Conservation (phyloP, 2,329 filamentous ascomycete genomes). For the Aspergillus sp. region DNA sequence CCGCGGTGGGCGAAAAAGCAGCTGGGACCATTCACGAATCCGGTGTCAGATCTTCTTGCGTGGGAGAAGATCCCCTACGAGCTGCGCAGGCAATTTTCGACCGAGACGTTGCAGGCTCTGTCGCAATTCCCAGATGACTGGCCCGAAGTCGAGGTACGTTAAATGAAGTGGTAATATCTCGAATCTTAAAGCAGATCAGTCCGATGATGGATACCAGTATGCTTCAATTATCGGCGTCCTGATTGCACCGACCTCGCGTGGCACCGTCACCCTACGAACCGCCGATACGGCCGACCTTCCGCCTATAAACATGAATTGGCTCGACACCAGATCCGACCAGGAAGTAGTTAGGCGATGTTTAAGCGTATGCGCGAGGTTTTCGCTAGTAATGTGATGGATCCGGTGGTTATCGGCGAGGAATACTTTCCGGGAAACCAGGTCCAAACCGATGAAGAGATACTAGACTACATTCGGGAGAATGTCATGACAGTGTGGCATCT, state of each 20-base stretch:
- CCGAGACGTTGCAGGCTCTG: slow-evolving; percentile 23
- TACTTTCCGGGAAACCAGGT: slow-evolving; percentile 41
- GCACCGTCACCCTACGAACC: slow-evolving; percentile 50
- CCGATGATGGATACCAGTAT: slow-evolving; percentile 37
- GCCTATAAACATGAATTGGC: slow-evolving; percentile 52
- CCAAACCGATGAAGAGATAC: slow-evolving; percentile 47
- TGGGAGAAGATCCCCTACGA: slow-evolving; percentile 40
- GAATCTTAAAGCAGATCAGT: slow-evolving; percentile 14
- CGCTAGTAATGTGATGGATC: slow-evolving; percentile 27
- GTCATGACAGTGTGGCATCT: slow-evolving; percentile 41
- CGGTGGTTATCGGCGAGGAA: slow-evolving; percentile 39
- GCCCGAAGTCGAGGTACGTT: slow-evolving; percentile 40
- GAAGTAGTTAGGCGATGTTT: slow-evolving; percentile 47
- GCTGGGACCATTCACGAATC: slow-evolving; percentile 29
- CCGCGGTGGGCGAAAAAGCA: slow-evolving; percentile 9
- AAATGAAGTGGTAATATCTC: not conserved
- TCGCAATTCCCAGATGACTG: slow-evolving; percentile 38
- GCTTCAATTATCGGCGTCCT: slow-evolving; percentile 39
- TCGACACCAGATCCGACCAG: slow-evolving; percentile 46
- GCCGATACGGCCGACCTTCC: slow-evolving; percentile 41
- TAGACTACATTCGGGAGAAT: slow-evolving; percentile 32
- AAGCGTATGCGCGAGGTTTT: slow-evolving; percentile 47
- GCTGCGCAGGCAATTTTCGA: slow-evolving; percentile 27
- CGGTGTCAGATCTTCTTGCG: slow-evolving; percentile 31
- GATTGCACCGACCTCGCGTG: slow-evolving; percentile 49